A percentile compares a stretch with the other conserved stretches of the same genome.
These are phyloP conservation scores for Theileria equi DNA, from an alignment of 169 alveolate genomes.

Conservation along the genomic window DNA sequence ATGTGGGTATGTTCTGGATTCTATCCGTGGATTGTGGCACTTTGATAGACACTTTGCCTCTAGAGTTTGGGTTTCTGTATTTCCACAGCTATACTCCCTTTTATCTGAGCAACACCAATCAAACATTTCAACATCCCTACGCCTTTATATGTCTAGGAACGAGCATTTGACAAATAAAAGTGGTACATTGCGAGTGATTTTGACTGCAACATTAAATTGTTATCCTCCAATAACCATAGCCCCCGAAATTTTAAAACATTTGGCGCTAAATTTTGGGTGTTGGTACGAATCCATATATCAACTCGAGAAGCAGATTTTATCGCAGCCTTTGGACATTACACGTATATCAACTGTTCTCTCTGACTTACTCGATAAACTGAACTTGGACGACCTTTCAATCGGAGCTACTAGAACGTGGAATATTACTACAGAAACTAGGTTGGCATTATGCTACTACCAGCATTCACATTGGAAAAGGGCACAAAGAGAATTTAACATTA, in stretches of 20 bases:
- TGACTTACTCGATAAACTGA: slow-evolving; percentile 33
- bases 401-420: slow-evolving; percentile 63
- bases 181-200: slow-evolving; percentile 3
- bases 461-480: slow-evolving; percentile 62
- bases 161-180: slow-evolving; percentile 19
- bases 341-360: slow-evolving; percentile 54
- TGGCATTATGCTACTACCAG: slow-evolving; percentile 52
- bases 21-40: slow-evolving; percentile 35
- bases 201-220: slow-evolving; percentile 23
- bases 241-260: slow-evolving; percentile 38
- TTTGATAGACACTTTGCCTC: slow-evolving; percentile 22
- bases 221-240: slow-evolving; percentile 41
- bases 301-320: slow-evolving; percentile 48
- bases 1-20: background rate
- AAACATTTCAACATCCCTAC: slow-evolving; percentile 6
- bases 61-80: slow-evolving; percentile 19
- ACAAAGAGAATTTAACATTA: slow-evolving; percentile 53
- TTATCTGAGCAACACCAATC: slow-evolving; percentile 25
- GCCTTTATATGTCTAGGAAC: slow-evolving; percentile 14
- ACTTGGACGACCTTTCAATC: slow-evolving; percentile 46
- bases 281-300: slow-evolving; percentile 36
- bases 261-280: slow-evolving; percentile 17
- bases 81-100: slow-evolving; percentile 28
- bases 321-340: slow-evolving; percentile 62
- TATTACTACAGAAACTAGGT: slow-evolving; percentile 55